Percentiles rank a stretch among this genome's conserved stretches.
Conservation (phyloP, 1,139 yeast genomes). For the Yamadazyma pseudoaaseri region DNA sequence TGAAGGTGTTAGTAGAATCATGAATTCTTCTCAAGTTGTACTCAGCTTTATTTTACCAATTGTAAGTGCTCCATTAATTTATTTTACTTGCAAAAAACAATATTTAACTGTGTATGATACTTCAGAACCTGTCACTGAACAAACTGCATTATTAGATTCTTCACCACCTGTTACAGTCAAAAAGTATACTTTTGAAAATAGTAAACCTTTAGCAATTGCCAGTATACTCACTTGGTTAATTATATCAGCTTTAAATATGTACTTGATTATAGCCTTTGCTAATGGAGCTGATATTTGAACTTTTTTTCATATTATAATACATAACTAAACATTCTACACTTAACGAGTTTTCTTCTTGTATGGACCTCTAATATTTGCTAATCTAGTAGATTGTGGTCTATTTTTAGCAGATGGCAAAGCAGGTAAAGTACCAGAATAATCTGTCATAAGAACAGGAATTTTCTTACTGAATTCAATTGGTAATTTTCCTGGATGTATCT, state of each 20-base stretch:
- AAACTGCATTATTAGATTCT: slow-evolving; percentile 15
- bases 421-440: slow-evolving; percentile 80
- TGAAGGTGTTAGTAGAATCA: slow-evolving; percentile 64
- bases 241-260: slow-evolving; percentile 71
- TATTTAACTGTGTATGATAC: slow-evolving; percentile 53
- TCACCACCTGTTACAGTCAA: slow-evolving; percentile 12
- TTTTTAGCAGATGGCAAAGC: slow-evolving; percentile 38
- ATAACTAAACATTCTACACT: neutral
- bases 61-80: slow-evolving; percentile 73
- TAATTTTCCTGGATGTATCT: slow-evolving; percentile 27
- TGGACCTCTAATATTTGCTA: slow-evolving; percentile 43
- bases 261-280: slow-evolving; percentile 65
- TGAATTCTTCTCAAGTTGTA: slow-evolving; percentile 75
- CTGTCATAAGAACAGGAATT: slow-evolving; percentile 71
- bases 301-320: neutral
- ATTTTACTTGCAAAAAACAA: slow-evolving; percentile 60
- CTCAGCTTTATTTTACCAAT: slow-evolving; percentile 69
- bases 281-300: slow-evolving; percentile 63
- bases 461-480: slow-evolving; percentile 38
- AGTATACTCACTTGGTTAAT: slow-evolving; percentile 68
- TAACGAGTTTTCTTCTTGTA: slow-evolving; percentile 31
- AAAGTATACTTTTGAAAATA: slow-evolving; percentile 58
- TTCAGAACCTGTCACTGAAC: slow-evolving; percentile 16
- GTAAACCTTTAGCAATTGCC: slow-evolving; percentile 49
- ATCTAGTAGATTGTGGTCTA: slow-evolving; percentile 27